Base-by-base conservation (phyloP, 2,329 filamentous ascomycete species). In the Paramyrothecium roridum region DNA sequence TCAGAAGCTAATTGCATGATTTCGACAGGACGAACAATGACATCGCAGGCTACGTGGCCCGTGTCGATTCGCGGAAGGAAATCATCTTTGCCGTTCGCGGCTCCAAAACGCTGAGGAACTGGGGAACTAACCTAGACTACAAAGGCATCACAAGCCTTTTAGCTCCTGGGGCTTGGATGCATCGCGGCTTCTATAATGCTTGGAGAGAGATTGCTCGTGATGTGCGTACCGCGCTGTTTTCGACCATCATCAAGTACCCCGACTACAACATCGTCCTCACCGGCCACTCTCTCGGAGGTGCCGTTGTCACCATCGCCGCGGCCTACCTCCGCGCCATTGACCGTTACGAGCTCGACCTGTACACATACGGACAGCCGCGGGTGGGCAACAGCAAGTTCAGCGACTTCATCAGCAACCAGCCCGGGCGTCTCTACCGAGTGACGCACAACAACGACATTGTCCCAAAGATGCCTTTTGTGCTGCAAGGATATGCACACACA, bases 371-470 rank as follows among this genome's bases (percentile, higher is more conserved):
- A 60, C 77, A 80, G 48, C 85, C 86, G 7, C 84, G 84, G 48
- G 76, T 84, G 23, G 85, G 83, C 53, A 83, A 85, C 67, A 56
- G 63, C 2, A 73, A 65, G 16, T 75, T 86, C 55, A 77, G 75
- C 48, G 63, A 71, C 33, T 83, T 74, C 63, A 72, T 87, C 53
- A 76, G 76, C 11, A 59, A 63, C 16, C 80, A 83, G 57, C 53
- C 69, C 2, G 78, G 79, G 50, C 62, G 63, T 55, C 77, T 79
- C 57, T 84, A 76, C 70, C 80, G 86, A 54, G 76, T 87, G 48
- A 88, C 86, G 4, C 85, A 89, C 69, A 70, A 69, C 52, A 73
- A 80, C 61, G 87, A 90, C 65, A 80, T 83, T 1, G 80, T 89
- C 2, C 84, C 87, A 0, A 78, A 82, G 33, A 73, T 89, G 43